Evolutionary conservation across 495 filamentous ascomycete genomes (phyloP).

Genomic region (Zalerion maritima): DNA sequence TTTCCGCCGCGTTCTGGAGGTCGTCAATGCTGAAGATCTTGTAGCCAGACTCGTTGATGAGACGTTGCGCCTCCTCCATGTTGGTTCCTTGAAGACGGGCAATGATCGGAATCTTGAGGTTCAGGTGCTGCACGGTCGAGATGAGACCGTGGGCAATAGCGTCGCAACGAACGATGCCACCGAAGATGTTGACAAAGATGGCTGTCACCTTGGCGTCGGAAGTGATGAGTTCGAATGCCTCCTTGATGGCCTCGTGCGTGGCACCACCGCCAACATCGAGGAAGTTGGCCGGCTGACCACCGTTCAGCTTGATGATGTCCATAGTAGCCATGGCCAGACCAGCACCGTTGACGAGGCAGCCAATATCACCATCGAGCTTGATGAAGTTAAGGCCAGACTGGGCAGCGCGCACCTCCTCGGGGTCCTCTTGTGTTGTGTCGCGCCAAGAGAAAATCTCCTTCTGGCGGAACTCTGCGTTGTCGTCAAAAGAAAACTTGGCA

Average conservation of each 20-base stretch:
- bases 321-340: constrained; percentile 99
- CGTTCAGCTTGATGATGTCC: constrained; percentile 99
- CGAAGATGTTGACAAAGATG: constrained; percentile 99
- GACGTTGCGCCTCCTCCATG: constrained; percentile 85
- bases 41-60: constrained; percentile 95
- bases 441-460: constrained; percentile 90
- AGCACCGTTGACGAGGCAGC: constrained; percentile 96
- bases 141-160: constrained; percentile 95
- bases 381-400: constrained; percentile 96
- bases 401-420: constrained; percentile 93
- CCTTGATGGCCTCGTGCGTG: constrained; percentile 89
- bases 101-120: constrained; percentile 89
- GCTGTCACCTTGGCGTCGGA: constrained; percentile 96
- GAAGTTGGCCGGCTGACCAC: constrained; percentile 93
- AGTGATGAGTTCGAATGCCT: constrained; percentile 96
- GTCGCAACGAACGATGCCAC: constrained; percentile 95
- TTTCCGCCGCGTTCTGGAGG: constrained; percentile 92
- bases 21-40: constrained; percentile 99
- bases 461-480: constrained; percentile 97
- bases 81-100: constrained; percentile 96
- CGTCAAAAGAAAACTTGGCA: constrained; percentile 93
- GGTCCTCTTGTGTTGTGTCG: constrained; percentile 87
- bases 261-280: constrained; percentile 96
- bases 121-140: constrained; percentile 82
- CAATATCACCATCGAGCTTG: constrained; percentile 98